Base-by-base conservation (phyloP, 2,329 filamentous ascomycete species). In the Fonsecaea monophora region DNA sequence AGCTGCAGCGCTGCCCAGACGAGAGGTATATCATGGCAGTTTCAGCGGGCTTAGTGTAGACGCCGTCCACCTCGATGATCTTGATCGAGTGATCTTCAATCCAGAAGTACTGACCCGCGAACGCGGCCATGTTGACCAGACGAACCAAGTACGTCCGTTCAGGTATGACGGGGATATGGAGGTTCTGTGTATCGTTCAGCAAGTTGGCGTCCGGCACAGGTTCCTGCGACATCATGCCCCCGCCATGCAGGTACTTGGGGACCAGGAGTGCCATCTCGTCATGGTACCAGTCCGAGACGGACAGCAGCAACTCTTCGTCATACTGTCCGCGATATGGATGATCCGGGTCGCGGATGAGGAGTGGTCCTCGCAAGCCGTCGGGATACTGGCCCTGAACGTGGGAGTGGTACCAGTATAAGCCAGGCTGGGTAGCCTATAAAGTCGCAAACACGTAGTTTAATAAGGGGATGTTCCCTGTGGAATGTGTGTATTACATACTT, bases 231-330 rank as follows among this genome's bases (percentile, higher is more conserved):
- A 80, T 88, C 62, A 64, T 65, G 25, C 35, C 25, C 13, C 57
- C 57, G 7, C 48, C 55, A 0, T 84, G 84, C 64, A 87, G 86
- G 53, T 78, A 77, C 21, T 82, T 75, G 70, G 64, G 70, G 53
- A 78, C 70, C 53, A 77, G 75, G 8, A 60, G 77, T 8, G 53
- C 30, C 42, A 64, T 56, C 50, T 90, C 82, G 0, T 89, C 85
- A 71, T 92, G 89, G 66, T 92, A 92, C 82, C 90, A 90, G 72
- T 92, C 90, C n/a, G 87, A 88, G n/a, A 92, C 78, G 69, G 90
- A 89, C n/a, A 92, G 74, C 0, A 89, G 80, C 34, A 88, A 78
- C 68, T 92, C 90, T 48, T 84, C 83, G 45, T 85, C 82, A 38
- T 87, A 86, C 53, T 85, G 77, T 54, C 83, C 83, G n/a, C 79